Percentiles rank a stretch among this genome's conserved stretches.
phyloP scores from a whole-genome alignment of 305 asterid species.

The Fraxinus floribunda region DNA sequence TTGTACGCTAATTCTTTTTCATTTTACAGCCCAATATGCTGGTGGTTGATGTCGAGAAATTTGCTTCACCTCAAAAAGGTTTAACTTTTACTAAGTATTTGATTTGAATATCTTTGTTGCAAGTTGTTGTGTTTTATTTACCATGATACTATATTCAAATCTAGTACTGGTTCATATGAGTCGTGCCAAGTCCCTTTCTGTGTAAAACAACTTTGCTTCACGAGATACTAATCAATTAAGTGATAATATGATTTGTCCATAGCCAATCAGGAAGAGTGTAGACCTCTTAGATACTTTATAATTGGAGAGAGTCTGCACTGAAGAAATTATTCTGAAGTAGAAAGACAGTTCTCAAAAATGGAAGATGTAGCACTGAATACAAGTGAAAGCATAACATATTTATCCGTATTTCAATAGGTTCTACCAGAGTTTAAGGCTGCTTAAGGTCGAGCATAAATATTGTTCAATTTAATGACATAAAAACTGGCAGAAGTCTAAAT shows the following conservation, averaged over 20 bases:
- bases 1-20: conserved; percentile 19
- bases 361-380: not conserved
- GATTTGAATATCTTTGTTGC: conserved; percentile 1
- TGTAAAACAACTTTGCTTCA: not conserved
- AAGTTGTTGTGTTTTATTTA: conserved; percentile 11
- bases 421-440: not conserved
- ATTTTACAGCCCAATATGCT: conserved; percentile 94
- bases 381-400: not conserved
- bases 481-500: not conserved
- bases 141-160: not conserved
- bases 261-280: not conserved
- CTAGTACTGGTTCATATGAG: not conserved
- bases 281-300: not conserved
- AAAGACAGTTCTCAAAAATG: not conserved
- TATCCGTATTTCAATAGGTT: not conserved
- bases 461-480: not conserved
- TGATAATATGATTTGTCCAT: not conserved
- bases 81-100: conserved; percentile 4
- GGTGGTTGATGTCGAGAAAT: conserved; percentile 93
- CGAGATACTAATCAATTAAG: not conserved
- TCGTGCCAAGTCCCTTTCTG: not conserved
- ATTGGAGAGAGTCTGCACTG: not conserved
- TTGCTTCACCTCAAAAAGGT: conserved; percentile 81
- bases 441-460: not conserved
- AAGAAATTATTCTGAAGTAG: not conserved